Base-by-base conservation (phyloP, 2,329 filamentous ascomycete genomes). In the Gliomastix tumulicola region DNA sequence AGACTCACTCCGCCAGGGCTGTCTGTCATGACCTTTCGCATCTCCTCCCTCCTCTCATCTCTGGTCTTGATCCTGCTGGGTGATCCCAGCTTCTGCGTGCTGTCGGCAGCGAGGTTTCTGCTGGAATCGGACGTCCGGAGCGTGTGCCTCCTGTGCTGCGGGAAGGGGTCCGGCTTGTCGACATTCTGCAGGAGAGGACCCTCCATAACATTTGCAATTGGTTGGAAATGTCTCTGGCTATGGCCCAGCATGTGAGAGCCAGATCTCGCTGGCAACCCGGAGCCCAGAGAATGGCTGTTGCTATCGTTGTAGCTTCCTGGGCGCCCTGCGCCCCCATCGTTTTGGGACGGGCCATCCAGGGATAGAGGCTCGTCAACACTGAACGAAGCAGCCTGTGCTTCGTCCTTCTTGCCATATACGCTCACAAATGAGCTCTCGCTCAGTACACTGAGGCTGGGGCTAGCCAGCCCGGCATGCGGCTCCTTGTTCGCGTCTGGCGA, bases 391-490 rank as follows among this genome's bases (percentile, higher is more conserved):
- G 46, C 46, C 20, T 45, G 48, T 9, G 53, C 50, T 3, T 46
- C 37, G 7, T 42, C 47, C 42, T 66, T 68, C 18, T 63, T 55
- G 4, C 78, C 79, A 38, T 84, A 84, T 1, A 84, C 63, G 45
- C 79, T 83, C 17, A 73, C 46, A 46, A 84, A 82, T 0, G 79
- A 83, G 50, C 78, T 82, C 53, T 83, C 78, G 44, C 79, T 83
- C 42, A 84, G 55, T 11, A 82, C 64, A 44, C 79, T 83, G 34
- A 83, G 56, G 22, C 69, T 72, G 4, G 79, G 79, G 44, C 78
- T 84, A 20, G 62, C 63, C 40, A 74, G 49, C 30, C 61, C 63
- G 20, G 50, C 60, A 53, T 35, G 46, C 36, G 13, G 53, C 48
- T 18, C 50, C 18, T 61, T 57, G 12, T 54, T 51, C 3, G 51